Evolutionary conservation across 441 rosid species (phyloP), one percentile per base, ranked within the genome.

Genomic region (Oxalis stricta): DNA sequence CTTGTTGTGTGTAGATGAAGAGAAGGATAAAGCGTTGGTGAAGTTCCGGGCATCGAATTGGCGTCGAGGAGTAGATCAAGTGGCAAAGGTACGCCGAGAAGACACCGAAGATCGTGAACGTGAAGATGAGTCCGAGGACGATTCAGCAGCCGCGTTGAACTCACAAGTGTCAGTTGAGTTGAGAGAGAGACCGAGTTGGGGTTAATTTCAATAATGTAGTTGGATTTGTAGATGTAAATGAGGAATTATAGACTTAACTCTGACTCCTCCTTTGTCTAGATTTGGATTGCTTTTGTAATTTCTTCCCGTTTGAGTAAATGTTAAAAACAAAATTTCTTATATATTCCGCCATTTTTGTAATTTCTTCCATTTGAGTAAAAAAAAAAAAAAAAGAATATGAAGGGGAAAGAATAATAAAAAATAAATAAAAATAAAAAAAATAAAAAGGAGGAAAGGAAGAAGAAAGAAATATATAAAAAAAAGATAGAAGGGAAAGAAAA

Each of bases 121-220:
- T 46, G 56, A 79, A 54, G 55, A 18, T 71, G 75, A 66, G 70
- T 65, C 88, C 88, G 7, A 52, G 77, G 61, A 52, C 30, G 63
- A 79, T 79, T 61, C 81, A 79, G 56, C 83, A 79, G 55, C 88
- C 84, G 18, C 44, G 75, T 52, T 69, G 55, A 63, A 48, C 8
- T 18, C 32, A n/a, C 24, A 37, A 11, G 28, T 13, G 11, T 36
- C 40, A 10, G 24, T 13, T n/a, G 44, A 46, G 17, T 21, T 36
- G 8, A 44, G 53, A 28, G 39, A 20, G 13, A n/a, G 30, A 32
- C 48, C 15, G 32, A 11, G 30, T 15, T 44, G 33, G 42, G 41
- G 36, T 30, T 10, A 4, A n/a, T 18, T 7, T 13, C 3, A 26
- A 32, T 35, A 0, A 4, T 7, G 7, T 9, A 11, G 32, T 9